Evolutionary conservation across 1,139 yeast species (phyloP).

Genomic region (Kodamaea sp.): DNA sequence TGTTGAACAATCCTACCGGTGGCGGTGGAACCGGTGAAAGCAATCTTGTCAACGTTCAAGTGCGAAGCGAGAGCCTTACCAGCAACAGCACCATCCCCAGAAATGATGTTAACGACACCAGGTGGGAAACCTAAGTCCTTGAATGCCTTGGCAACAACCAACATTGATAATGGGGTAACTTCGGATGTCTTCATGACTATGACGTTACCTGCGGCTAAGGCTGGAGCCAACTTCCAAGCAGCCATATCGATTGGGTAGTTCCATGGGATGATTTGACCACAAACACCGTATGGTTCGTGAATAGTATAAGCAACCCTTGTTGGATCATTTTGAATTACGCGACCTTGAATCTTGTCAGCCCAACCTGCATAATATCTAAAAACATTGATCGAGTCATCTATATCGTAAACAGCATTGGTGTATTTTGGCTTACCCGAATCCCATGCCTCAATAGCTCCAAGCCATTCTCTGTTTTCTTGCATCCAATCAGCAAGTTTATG

Average conservation of each 20-base stretch:
- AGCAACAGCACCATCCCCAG: conserved; percentile 54
- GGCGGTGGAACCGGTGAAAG: conserved; percentile 61
- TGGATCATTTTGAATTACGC: conserved; percentile 61
- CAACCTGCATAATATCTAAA: conserved; percentile 77
- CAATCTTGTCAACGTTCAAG: conserved; percentile 56
- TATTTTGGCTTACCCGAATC: conserved; percentile 76
- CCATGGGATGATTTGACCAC: conserved; percentile 74
- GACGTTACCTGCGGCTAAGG: conserved; percentile 66
- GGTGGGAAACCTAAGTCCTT: conserved; percentile 69
- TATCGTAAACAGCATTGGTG: conserved; percentile 50
- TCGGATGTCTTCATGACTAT: conserved; percentile 66
- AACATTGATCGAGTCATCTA: conserved; percentile 53
- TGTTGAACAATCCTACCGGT: conserved; percentile 61
- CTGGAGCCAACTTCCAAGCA: conserved; percentile 61
- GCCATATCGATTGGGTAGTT: conserved; percentile 60
- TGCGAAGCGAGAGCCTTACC: conserved; percentile 60
- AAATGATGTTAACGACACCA: conserved; percentile 61
- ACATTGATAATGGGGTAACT: conserved; percentile 59
- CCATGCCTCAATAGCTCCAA: conserved; percentile 70
- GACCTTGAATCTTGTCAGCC: conserved; percentile 77
- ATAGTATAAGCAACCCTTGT: conserved; percentile 72
- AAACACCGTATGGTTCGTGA: conserved; percentile 79
- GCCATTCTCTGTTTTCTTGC: conserved; percentile 52
- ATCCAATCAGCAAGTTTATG: conserved; percentile 59
- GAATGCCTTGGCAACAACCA: conserved; percentile 51